Base-by-base conservation (phyloP, 352 stramenopile species). In the Phytophthora sojae region DNA sequence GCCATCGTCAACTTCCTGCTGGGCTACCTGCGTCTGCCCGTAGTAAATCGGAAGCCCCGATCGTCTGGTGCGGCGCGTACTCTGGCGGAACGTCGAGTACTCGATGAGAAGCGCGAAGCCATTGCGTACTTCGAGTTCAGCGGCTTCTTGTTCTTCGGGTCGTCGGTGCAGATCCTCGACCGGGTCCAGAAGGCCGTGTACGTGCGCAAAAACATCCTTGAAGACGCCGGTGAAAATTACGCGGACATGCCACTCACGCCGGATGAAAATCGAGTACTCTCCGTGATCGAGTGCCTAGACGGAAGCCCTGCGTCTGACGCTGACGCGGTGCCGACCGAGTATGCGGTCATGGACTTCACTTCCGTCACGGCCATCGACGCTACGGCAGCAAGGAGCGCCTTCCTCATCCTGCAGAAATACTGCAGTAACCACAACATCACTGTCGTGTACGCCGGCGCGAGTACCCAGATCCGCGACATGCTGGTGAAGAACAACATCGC, bases 331-430 rank as follows among this genome's bases (percentile, higher is more conserved):
- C 77, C 80, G 6, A 92, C 88, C 2, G 73, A 92, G 66, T 91
- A 83, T 64, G 73, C 96, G n/a, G 88, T 97, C 19, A 88, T 97
- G 75, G 87, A 97, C 55, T 97, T 97, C 59, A 86, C 75, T 7
- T 76, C 75, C 21, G 90, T 96, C 21, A 91, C 89, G 0, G 88
- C 90, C 39, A 95, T 96, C 76, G 90, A 97, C 61, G 86, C 87
- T 1, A 96, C 90, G 2, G 89, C 87, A 0, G 88, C 86, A 9
- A 84, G 89, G 3, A 88, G 77, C 5, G 90, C 83, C 21, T 88
- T 96, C 69, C 88, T 93, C 77, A 93, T 95, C 58, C 57, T 95
- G 32, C 83, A 90, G 64, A 87, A 93, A 51, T 79, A 91, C 56
- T 95, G 86, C 71, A 84, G 80, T 64, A 81, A 80, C 53, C 74